Base-by-base conservation (phyloP, 2,329 filamentous ascomycete genomes). In the Pseudonectria foliicola region DNA sequence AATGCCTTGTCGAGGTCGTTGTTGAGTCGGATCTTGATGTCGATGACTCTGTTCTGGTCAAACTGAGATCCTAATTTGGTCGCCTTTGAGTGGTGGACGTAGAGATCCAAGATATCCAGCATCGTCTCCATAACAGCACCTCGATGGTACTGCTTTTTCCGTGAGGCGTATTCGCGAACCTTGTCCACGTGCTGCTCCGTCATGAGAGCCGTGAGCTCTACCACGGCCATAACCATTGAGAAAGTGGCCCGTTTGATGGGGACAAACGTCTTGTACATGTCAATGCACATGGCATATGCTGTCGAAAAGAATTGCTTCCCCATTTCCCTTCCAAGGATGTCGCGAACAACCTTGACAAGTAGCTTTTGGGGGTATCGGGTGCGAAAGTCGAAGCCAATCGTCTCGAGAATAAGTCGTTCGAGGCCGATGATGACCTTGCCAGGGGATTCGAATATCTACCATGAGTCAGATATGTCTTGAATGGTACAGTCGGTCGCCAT, bases 211-310 rank as follows among this genome's bases (percentile, higher is more conserved):
- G 89, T 82, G 25, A 96, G 74, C 61, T 95, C 88, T 10, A 94
- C 65, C 45, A 86, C 77, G 8, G 83, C 82, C 51, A 94, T 75
- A 1, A 85, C 86, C 72, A 95, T 81, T 11, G 86, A 84, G n/a
- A 83, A 77, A 0, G 85, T 85, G 1, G 81, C 85, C 52, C 94
- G 86, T 65, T 96, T 96, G 38, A 96, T 71, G 7, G 89, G 89
- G 1, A 87, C 82, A 59, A 92, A 93, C 0, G 92, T 98, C 55
- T 89, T 86, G 64, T 95, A 95, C 30, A 95, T 68, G 61, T 98
- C 92, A 34, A 90, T 75, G 30, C 81, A 84, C 56, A 96, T 84
- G 43, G 82, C 78, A 63, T 88, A 95, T 0, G 86, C 85, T 1
- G 79, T 72, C 12, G 70, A 69, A 21, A 80, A 76, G 40, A 88